These are phyloP conservation scores for Colletotrichum spinosum DNA, from an alignment of 2,329 filamentous ascomycete genomes.

Conservation along the genomic window DNA sequence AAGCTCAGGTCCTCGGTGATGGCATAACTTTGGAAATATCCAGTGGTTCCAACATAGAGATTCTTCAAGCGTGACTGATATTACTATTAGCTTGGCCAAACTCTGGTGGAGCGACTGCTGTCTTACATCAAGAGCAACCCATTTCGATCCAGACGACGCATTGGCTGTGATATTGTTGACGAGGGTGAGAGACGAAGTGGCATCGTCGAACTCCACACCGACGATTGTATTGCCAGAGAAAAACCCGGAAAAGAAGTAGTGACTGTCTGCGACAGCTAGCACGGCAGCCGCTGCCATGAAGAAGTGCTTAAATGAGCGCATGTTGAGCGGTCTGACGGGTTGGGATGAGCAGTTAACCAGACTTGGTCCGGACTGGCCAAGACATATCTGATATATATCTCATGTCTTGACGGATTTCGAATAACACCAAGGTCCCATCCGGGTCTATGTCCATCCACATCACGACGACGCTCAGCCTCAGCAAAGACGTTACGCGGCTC, in stretches of 20 bases:
- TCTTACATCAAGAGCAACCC: conserved; percentile 40
- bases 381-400: not conserved
- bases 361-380: not conserved
- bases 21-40: conserved; percentile 27
- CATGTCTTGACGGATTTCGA: not conserved
- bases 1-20: conserved; percentile 27
- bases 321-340: not conserved
- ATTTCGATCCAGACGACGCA: conserved; percentile 36
- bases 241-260: conserved; percentile 30
- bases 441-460: conserved; percentile 21
- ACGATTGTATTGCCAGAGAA: conserved; percentile 24
- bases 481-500: conserved; percentile 19
- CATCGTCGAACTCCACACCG: conserved; percentile 42
- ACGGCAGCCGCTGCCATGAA: conserved; percentile 6
- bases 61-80: conserved; percentile 26
- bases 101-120: too few relatives aligned
- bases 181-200: conserved; percentile 39
- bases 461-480: conserved; percentile 17
- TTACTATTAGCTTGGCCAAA: not conserved
- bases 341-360: conserved; percentile 4
- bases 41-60: conserved; percentile 24
- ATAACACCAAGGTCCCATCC: not conserved
- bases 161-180: conserved; percentile 40
- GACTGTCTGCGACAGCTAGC: conserved; percentile 18
- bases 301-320: conserved; percentile 17